Evolutionary conservation across 2,329 filamentous ascomycete genomes (phyloP).

Genomic region (Xylariaceae sp.): DNA sequence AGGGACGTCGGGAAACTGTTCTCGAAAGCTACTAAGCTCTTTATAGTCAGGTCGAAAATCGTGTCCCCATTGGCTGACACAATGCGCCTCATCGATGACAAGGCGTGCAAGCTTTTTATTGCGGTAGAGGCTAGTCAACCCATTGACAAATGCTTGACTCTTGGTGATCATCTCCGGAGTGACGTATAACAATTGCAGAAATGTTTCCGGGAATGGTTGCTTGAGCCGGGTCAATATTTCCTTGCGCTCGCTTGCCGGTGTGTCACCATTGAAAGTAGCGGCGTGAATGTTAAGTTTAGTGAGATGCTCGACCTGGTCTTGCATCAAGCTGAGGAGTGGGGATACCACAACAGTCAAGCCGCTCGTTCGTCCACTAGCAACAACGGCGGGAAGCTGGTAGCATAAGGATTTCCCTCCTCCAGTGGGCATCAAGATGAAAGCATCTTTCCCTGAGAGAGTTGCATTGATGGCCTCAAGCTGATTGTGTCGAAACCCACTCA

Average conservation of each 20-base stretch:
- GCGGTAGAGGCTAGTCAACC: conserved; percentile 64
- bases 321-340: conserved; percentile 90
- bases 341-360: conserved; percentile 95
- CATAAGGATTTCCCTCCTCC: conserved; percentile 95
- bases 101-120: conserved; percentile 76
- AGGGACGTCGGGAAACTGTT: conserved; percentile 72
- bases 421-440: conserved; percentile 96
- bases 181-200: conserved; percentile 85
- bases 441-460: conserved; percentile 80
- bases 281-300: conserved; percentile 72
- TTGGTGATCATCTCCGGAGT: conserved; percentile 96
- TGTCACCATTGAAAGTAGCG: conserved; percentile 76
- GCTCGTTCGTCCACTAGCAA: conserved; percentile 72
- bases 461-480: conserved; percentile 96
- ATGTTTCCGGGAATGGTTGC: conserved; percentile 64
- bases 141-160: conserved; percentile 63
- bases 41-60: conserved; percentile 98
- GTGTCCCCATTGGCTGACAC: conserved; percentile 98
- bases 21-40: conserved; percentile 69
- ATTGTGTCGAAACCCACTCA: conserved; percentile 83
- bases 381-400: conserved; percentile 87
- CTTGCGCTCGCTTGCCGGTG: conserved; percentile 56
- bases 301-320: conserved; percentile 89
- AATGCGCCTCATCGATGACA: conserved; percentile 98
- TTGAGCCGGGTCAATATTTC: conserved; percentile 63